Conservation (phyloP, 2,329 filamentous ascomycete genomes). For the Aspergillus fischeri region DNA sequence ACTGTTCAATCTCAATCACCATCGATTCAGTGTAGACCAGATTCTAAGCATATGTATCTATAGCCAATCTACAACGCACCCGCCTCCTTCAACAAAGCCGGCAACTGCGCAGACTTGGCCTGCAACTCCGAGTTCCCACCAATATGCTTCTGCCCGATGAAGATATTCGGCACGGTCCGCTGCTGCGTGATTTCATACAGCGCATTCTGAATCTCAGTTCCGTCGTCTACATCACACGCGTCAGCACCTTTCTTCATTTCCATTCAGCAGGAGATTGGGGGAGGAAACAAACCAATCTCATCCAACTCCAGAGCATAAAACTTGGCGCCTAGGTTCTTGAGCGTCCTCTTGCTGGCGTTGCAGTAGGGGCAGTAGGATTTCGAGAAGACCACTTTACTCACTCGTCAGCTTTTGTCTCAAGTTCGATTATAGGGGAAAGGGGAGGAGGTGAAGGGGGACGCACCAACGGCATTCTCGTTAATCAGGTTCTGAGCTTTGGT, state of each 20-base stretch:
- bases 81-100: constrained; percentile 59
- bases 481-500: constrained; percentile 82
- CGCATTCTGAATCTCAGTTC: constrained; percentile 74
- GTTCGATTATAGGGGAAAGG: neutral
- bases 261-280: too few relatives aligned
- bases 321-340: constrained; percentile 67
- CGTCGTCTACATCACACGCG: constrained; percentile 60
- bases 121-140: constrained; percentile 92
- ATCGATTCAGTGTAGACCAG: too few relatives aligned
- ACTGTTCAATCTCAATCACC: neutral
- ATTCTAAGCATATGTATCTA: neutral
- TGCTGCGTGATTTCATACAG: constrained; percentile 77
- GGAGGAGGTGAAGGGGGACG: constrained; percentile 26
- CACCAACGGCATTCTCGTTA: constrained; percentile 81
- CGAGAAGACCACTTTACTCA: constrained; percentile 73
- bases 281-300: constrained; percentile 52
- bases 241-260: neutral
- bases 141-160: constrained; percentile 85
- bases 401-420: neutral
- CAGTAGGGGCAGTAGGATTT: constrained; percentile 98
- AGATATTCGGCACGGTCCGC: constrained; percentile 92
- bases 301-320: constrained; percentile 79
- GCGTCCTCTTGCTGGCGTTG: constrained; percentile 68
- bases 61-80: constrained; percentile 51
- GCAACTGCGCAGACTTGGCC: constrained; percentile 60